Conservation (phyloP, 1,284 basidiomycete species). For the Crocinoboletus sp. region DNA sequence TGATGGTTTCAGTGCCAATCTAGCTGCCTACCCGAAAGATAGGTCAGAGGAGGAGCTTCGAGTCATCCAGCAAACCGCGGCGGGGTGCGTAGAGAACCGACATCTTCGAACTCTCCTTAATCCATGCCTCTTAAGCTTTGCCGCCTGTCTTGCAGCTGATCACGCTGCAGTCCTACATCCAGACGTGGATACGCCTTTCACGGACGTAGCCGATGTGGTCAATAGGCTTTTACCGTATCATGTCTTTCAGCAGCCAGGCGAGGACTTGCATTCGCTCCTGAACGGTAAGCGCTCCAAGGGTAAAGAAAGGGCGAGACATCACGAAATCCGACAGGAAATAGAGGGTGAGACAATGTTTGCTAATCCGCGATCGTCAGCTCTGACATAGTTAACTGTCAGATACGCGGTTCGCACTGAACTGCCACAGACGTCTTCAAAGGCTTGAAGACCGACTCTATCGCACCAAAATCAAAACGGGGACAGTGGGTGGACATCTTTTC, state of each 20-base stretch:
- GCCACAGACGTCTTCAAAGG: constrained; percentile 49
- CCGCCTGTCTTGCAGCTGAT: constrained; percentile 53
- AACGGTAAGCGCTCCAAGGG: constrained; percentile 44
- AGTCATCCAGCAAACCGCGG: constrained; percentile 40
- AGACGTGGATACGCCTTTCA: constrained; percentile 64
- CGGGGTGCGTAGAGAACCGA: constrained; percentile 38
- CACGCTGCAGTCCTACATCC: constrained; percentile 56
- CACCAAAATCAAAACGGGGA: constrained; percentile 48
- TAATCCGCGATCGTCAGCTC: not conserved
- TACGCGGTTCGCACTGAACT: constrained; percentile 63
- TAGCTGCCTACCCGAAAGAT: constrained; percentile 18
- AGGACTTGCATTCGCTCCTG: constrained; percentile 45
- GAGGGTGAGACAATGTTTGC: constrained; percentile 34
- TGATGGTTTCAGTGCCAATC: constrained; percentile 10
- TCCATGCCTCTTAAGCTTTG: constrained; percentile 41
- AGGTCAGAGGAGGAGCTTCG: constrained; percentile 34
- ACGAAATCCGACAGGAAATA: constrained; percentile 48
- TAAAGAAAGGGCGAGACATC: constrained; percentile 48
- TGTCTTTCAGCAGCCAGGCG: constrained; percentile 65
- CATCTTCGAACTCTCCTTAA: constrained; percentile 14
- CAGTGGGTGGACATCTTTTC: constrained; percentile 38
- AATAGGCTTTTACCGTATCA: constrained; percentile 71
- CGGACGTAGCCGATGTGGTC: constrained; percentile 54
- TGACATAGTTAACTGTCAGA: constrained; percentile 35
- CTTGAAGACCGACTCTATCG: constrained; percentile 56